A percentile compares a stretch with the other conserved stretches of the same genome.
Conservation (phyloP, 768 basidiomycete species). For the Podaxis sp. region DNA sequence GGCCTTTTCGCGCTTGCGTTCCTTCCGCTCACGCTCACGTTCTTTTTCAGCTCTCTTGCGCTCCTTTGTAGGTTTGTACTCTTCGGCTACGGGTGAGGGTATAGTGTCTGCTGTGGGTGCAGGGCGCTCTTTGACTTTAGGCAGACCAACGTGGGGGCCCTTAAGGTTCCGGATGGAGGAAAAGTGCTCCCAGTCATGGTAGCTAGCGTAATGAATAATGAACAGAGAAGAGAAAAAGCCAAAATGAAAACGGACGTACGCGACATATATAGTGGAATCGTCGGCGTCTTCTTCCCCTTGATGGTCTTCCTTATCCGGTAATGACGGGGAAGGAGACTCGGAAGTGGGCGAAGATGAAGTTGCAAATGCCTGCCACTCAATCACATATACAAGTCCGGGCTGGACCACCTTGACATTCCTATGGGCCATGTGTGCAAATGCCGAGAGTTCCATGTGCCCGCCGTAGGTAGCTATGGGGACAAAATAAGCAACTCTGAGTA, state of each 20-base stretch:
- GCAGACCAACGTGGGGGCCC: constrained; percentile 80
- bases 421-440: constrained; percentile 79
- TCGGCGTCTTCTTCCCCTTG: constrained; percentile 20
- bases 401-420: constrained; percentile 91
- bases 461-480: constrained; percentile 73
- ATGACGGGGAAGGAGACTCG: neutral
- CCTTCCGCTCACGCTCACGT: constrained; percentile 23
- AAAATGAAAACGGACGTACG: constrained; percentile 50
- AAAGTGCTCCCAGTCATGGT: constrained; percentile 95
- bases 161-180: constrained; percentile 86
- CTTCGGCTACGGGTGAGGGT: constrained; percentile 25
- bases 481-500: constrained; percentile 9
- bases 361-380: constrained; percentile 72
- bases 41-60: constrained; percentile 33
- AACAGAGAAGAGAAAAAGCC: neutral
- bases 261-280: constrained; percentile 69
- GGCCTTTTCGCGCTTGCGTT: constrained; percentile 25
- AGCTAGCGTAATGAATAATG: constrained; percentile 40
- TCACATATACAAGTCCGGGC: constrained; percentile 88
- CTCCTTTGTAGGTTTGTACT: constrained; percentile 24
- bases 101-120: constrained; percentile 29
- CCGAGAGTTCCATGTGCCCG: constrained; percentile 91
- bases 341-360: constrained; percentile 19
- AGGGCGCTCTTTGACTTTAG: constrained; percentile 56
- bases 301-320: constrained; percentile 22